Conservation (phyloP, 176 grass and related monocot genomes). For the Triticum aestivum region IWGSC_CS_RefSeq_v2.1 NC_057812.1:13769778-13770277, state of each 20-base stretch:
- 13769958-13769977: constrained; percentile 1
- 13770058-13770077: not conserved
- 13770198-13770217: not conserved
- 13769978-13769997: not conserved
- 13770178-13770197: not conserved
- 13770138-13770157: not conserved
- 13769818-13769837: not conserved
- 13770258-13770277: not conserved
- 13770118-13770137: not conserved
- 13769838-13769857: not conserved
- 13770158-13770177: not conserved
- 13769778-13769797: constrained; percentile 14
- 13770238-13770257: not conserved
- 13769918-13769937: constrained; percentile 6
- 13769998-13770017: constrained; percentile 17
- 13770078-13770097: not conserved
- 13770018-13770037: not conserved
- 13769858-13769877: not conserved
- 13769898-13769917: not conserved
- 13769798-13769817: not conserved
- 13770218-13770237: not conserved
- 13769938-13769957: not conserved
- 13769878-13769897: not conserved
- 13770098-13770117: not conserved
- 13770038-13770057: not conserved